Base-by-base conservation (phyloP, 2,329 filamentous ascomycete species). In the Diaporthe citri region DNA sequence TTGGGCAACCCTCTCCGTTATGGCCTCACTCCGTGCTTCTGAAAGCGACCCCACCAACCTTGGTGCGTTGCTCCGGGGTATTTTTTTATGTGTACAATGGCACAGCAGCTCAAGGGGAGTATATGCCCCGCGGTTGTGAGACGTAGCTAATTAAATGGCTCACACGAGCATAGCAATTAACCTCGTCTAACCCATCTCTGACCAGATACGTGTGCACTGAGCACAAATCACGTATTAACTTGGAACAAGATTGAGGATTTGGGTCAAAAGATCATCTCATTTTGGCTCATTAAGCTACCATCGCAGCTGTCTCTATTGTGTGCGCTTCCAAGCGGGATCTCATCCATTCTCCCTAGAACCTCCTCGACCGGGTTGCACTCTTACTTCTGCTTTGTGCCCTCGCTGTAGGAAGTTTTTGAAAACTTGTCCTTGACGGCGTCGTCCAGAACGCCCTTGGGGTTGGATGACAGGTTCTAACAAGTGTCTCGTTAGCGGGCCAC, bases 401-500 rank as follows among this genome's bases (percentile, higher is more conserved):
- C 64, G 22, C 34, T 22, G 22, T 55, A 8, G 17, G 64, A 69
- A 5, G 71, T 72, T 85, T 93, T 93, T 73, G 85, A 84, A 71
- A 92, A 92, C 82, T 92, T 93, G 60, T 89, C 87, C 80, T 90
- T 85, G 1, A 91, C 83, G 20, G 87, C 85, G 71, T 93, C 89
- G 51, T 93, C 92, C 67, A 94, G 85, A 1, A 88, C 84, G 4
- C 90, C 90, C 79, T 88, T 88, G 17, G 93, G 93, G 88, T 95
- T 95, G 7, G 90, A 93, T 15, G 84, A 78, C 51, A 94, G 86
- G 73, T 85, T 85, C 87, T 90, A 76, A 28, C 1, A 6, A 20
- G 5, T 2, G 22, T 12, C 20, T 31, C 7, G 39, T 76, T 56
- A 76, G 75, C 55, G 52, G 0, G 70, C 80, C 31, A 79, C 66